Conservation (phyloP, 192 early-diverging fungal genomes). For the Pilobolus umbonatus region DNA sequence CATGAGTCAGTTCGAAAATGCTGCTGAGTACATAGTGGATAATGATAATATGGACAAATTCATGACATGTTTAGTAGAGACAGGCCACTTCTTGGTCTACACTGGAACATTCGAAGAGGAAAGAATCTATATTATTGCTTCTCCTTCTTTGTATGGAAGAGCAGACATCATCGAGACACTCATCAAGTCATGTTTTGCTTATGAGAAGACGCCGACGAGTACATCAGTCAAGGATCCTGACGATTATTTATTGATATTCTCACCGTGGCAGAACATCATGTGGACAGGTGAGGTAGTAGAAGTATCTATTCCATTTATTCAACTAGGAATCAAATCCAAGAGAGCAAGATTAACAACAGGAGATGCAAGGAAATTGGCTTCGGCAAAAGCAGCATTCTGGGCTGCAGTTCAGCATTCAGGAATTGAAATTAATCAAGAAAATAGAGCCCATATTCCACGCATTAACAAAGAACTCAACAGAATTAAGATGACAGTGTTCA, state of each 20-base stretch:
- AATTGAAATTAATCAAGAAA: constrained; percentile 45
- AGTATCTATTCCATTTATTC: constrained; percentile 28
- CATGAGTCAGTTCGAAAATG: constrained; percentile 59
- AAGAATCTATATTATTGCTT: constrained; percentile 74
- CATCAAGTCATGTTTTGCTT: constrained; percentile 24
- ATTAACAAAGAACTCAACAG: constrained; percentile 55
- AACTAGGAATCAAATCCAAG: constrained; percentile 46
- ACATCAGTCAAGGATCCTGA: constrained; percentile 14
- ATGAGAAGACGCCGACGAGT: not conserved
- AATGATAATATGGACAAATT: constrained; percentile 50
- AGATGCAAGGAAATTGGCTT: constrained; percentile 31
- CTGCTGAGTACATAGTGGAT: constrained; percentile 71
- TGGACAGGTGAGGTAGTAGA: constrained; percentile 52
- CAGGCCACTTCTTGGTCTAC: constrained; percentile 71
- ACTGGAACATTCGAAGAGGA: constrained; percentile 63
- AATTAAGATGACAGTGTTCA: constrained; percentile 51
- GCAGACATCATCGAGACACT: constrained; percentile 19
- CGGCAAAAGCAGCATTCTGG: constrained; percentile 48
- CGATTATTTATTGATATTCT: constrained; percentile 57
- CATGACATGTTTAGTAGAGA: constrained; percentile 56
- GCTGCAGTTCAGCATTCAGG: constrained; percentile 40
- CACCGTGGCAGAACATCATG: constrained; percentile 51
- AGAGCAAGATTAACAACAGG: constrained; percentile 56
- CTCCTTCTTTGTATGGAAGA: constrained; percentile 36
- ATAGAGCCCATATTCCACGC: constrained; percentile 52